These are phyloP conservation scores for Penicillium cosmopolitanum DNA, from an alignment of 495 filamentous ascomycete species.

Conservation along the genomic window DNA sequence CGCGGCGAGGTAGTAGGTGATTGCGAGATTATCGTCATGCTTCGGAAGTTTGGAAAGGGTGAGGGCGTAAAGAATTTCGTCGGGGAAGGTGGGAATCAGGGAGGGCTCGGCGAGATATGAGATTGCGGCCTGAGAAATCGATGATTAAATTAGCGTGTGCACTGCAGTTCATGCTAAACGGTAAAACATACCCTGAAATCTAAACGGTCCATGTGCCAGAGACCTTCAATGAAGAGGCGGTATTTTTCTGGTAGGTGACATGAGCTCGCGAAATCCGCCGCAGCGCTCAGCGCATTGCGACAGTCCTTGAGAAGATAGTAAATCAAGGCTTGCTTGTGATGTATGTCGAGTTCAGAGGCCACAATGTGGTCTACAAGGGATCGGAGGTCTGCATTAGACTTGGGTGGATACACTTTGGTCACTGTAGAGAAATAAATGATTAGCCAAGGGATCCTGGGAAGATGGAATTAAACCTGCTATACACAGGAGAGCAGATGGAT, in stretches of 20 bases:
- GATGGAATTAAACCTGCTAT: background rate
- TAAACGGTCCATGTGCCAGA: slow-evolving; percentile 77
- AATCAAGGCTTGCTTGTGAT: slow-evolving; percentile 76
- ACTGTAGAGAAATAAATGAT: slow-evolving; percentile 34
- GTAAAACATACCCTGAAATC: slow-evolving; percentile 60
- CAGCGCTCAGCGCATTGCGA: slow-evolving; percentile 55
- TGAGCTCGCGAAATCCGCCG: slow-evolving; percentile 53
- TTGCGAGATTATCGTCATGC: slow-evolving; percentile 64
- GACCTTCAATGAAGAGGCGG: slow-evolving; percentile 72
- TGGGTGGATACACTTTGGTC: slow-evolving; percentile 70
- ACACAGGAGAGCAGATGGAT: background rate
- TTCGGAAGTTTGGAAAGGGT: slow-evolving; percentile 59
- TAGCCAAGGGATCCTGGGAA: background rate
- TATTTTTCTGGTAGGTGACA: slow-evolving; percentile 70
- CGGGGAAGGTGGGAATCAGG: slow-evolving; percentile 75
- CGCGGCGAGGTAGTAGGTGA: slow-evolving; percentile 77
- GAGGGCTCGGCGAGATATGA: slow-evolving; percentile 75
- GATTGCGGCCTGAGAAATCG: slow-evolving; percentile 58
- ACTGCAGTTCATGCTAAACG: background rate
- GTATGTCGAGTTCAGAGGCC: slow-evolving; percentile 58
- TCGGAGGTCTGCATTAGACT: slow-evolving; percentile 63
- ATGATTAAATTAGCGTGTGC: background rate
- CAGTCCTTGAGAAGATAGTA: slow-evolving; percentile 82
- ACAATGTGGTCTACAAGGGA: slow-evolving; percentile 67
- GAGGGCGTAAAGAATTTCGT: slow-evolving; percentile 76